Evolutionary conservation across 441 rosid genomes (phyloP).

Genomic region (Jatropha podagrica): DNA sequence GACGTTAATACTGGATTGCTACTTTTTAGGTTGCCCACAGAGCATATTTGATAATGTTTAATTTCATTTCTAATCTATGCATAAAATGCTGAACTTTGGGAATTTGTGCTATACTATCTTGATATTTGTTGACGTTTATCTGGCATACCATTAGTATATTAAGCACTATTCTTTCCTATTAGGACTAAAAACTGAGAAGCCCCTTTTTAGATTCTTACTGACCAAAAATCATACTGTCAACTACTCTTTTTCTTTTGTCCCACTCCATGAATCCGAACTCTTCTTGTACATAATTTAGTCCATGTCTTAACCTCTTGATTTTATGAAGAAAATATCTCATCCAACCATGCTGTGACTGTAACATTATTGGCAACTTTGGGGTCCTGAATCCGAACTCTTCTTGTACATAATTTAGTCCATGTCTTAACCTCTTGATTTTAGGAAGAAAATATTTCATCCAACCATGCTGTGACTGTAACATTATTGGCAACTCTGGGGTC

Average conservation of each 20-base stretch:
- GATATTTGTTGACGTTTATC: neutral
- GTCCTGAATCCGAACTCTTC: too few relatives aligned
- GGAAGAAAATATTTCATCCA: neutral
- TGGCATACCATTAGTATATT: neutral
- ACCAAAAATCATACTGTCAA: neutral
- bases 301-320: too few relatives aligned
- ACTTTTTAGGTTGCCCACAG: neutral
- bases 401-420: too few relatives aligned
- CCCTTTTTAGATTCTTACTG: neutral
- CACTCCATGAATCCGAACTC: too few relatives aligned
- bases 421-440: neutral
- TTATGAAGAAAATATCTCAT: neutral
- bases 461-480: neutral
- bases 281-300: too few relatives aligned
- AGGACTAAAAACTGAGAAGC: neutral
- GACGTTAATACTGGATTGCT: neutral
- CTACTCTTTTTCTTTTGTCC: too few relatives aligned
- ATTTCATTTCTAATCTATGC: too few relatives aligned
- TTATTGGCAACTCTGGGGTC: neutral
- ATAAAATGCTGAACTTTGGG: neutral
- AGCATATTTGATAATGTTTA: neutral
- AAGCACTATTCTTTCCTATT: neutral
- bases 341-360: neutral
- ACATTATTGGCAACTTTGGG: slow-evolving; percentile 1
- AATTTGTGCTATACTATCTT: neutral